A percentile compares a stretch with the other conserved stretches of the same genome.
phyloP scores from a whole-genome alignment of 139 green algal species.

The Chlorella sp. region DNA sequence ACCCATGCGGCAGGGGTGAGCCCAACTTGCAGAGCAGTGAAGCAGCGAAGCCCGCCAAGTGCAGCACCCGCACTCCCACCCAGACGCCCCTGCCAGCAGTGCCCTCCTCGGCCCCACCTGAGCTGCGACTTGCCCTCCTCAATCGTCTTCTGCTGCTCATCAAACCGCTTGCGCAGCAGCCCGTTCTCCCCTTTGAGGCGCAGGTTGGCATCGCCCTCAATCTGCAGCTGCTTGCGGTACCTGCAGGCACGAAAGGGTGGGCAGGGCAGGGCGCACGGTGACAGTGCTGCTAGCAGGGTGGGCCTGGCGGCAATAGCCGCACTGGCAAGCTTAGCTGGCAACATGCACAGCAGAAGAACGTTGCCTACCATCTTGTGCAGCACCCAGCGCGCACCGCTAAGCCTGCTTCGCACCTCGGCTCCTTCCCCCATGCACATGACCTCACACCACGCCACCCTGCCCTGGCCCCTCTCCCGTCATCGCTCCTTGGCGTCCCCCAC shows the following conservation, averaged over 20 bases:
- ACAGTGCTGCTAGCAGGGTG: neutral
- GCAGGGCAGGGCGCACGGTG: neutral
- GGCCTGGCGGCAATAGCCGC: too few relatives aligned
- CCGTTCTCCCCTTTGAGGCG: conserved; percentile 93
- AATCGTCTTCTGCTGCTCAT: conserved; percentile 82
- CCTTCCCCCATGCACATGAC: neutral
- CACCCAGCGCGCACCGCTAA: neutral
- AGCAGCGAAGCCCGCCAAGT: neutral
- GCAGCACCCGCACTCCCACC: neutral
- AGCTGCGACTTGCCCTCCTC: conserved; percentile 86
- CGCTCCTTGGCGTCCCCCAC: neutral
- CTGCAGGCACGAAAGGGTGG: neutral
- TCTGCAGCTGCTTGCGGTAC: conserved; percentile 52
- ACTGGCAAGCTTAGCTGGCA: neutral
- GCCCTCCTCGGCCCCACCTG: neutral
- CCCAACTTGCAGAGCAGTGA: neutral
- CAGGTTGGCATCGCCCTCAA: conserved; percentile 76
- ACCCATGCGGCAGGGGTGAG: neutral
- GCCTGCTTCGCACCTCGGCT: neutral
- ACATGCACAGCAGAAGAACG: neutral
- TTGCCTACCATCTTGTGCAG: neutral
- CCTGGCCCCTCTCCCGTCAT: neutral
- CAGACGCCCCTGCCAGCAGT: too few relatives aligned
- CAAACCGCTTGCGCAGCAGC: conserved; percentile 96
- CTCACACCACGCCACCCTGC: neutral